Base-by-base conservation (phyloP, 805 yeast genomes). In the Grigorovia humatica region DNA sequence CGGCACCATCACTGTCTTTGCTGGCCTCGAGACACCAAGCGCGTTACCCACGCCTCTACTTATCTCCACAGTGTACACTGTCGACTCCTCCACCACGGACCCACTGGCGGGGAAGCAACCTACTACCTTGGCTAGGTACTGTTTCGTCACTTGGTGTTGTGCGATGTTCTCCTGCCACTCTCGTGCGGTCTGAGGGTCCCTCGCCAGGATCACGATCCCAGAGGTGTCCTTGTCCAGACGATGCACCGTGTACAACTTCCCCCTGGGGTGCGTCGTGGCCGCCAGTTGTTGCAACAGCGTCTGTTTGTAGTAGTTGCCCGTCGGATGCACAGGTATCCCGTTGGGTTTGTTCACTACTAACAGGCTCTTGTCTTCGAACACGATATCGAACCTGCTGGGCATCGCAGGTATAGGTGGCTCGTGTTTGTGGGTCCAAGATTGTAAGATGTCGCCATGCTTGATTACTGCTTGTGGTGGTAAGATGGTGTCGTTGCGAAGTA, bases 311-410 rank as follows among this genome's bases (percentile, higher is more conserved):
- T 82, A 81, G 54, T 87, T 71, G 0, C 98, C 98, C 0, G 96
- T 85, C 2, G 99, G 98, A 65, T 93, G 99, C 1, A 88, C 91
- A 0, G 98, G 98, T 1, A 93, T 75, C 0, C 99, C 98, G 5
- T 87, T 76, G 0, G 99, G 99, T 59, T 93, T 93, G 67, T 91
- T 91, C 13, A 93, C 81, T 3, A 87, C 93, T 6, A 91, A 74
- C n/a, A 87, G 63, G 43, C 82, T 75, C 1, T 81, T 88, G 65
- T 88, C 83, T 57, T 88, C 86, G 62, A 75, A 75, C 0, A 89
- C 80, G 13, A 89, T 15, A 6, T 12, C 19, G 29, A 11, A 19
- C 15, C 9, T n/a, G 11, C 13, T 23, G 19, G 46, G 57, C 70
- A 70, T 66, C 44, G 60, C 59, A 55, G 81, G 66, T 1, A 90